Evolutionary conservation across 495 filamentous ascomycete genomes (phyloP), one percentile per base, ranked within the genome.

Genomic region (Penicillium salamii): DNA sequence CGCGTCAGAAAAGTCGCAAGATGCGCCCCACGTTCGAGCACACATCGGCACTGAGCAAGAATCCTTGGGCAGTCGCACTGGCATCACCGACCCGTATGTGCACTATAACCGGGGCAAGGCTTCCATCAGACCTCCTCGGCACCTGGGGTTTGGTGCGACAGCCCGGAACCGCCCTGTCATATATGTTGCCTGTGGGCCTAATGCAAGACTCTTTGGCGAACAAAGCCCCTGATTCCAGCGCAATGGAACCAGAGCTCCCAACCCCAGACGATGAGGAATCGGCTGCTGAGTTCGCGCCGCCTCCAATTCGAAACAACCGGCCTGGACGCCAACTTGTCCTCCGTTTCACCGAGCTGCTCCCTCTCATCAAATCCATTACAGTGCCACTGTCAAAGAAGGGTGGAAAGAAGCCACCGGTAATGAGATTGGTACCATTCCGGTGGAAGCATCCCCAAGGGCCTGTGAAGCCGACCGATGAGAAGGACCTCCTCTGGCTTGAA

Each of bases 101-200:
- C 62, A 28, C 65, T 2, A 32, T 81, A n/a, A 86, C 88, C 7
- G 60, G 58, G 0, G 56, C 61, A 1, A 57, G 75, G 2, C 56
- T 92, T 1, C 91, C 91, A 0, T 69, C 52, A 3, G 79, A 71
- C 47, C 81, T 95, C 45, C 68, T 91, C 11, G 78, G 83, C 26
- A 72, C 78, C 21, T 87, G 88, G 59, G 74, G 73, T 7, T 37
- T 89, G 7, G 61, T 83, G 1, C 55, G 66, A 14, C 78, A 84
- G 32, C 85, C 87, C 6, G 63, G 78, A 43, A 79, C 78, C 3
- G 70, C 63, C 0, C 58, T 66, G 5, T 71, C 79, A 3, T 89
- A 81, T 75, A 70, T 82, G 32, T 56, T 90, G 35, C 89, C 89
- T 0, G 62, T 65, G 8, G 70, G 63, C 19, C 40, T 82, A 9